Evolutionary conservation across 768 basidiomycete species (phyloP), one percentile per base, ranked within the genome.

Genomic region (Hericium rajendrae): DNA sequence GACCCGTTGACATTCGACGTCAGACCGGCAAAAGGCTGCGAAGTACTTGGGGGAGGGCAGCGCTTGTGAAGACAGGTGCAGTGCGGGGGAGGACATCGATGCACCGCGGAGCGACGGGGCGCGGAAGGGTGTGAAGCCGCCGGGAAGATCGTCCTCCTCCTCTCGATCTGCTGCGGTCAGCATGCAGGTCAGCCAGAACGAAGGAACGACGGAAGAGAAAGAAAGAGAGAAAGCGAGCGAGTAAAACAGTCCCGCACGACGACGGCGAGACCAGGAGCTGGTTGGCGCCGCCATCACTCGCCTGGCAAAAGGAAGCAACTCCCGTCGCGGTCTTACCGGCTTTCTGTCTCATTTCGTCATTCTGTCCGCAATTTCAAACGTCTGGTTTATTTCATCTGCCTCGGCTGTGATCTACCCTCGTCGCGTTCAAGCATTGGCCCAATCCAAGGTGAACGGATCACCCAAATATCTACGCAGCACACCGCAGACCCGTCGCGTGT

Each of bases 11-110:
- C 28, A 32, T 32, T 2, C 52, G 61, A 28, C 55, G 28, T 6
- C 8, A 32, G 28, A 9, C 28, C 28, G 6, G 18, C 40, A 18
- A 18, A 41, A 5, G 40, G 40, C 40, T 41, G 40, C 40, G 78
- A n/a, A n/a, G n/a, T n/a, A 77, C 65, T 74, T 77, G n/a, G 78
- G 75, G 39, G 82, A 80, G 53, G 79, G 77, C 53, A 76, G 65
- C 38, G 79, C 73, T 70, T 79, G 77, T 26, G 82, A 82, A 53
- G 79, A 79, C 56, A 85, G 76, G 64, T 86, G 83, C 48, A 91
- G 70, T 28, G 83, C 78, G 54, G 88, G 88, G 20, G 86, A 87
- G 56, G 88, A 90, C 75, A 85, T 77, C 50, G 88, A 86, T 40
- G 80, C 88, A 59, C 78, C n/a, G n/a, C 78, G 78, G 59, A 88